A percentile compares a stretch with the other conserved stretches of the same genome.
phyloP scores from a whole-genome alignment of 2,329 filamentous ascomycete genomes.

The Blumeriella jaapii region DNA sequence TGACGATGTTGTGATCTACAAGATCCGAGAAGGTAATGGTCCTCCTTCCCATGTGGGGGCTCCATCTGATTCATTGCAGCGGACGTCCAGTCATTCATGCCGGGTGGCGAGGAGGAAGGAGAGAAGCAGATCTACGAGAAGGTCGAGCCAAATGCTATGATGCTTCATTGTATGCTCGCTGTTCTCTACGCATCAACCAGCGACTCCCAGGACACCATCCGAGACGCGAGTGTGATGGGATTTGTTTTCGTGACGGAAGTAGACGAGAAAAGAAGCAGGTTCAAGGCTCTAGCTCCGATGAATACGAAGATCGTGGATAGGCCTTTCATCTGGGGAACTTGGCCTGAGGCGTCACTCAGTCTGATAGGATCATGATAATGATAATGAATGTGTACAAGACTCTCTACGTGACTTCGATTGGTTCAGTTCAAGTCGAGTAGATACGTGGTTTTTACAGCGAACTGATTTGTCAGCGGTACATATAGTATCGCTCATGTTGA shows the following conservation, averaged over 20 bases:
- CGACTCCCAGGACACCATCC: conserved; percentile 60
- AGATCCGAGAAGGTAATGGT: conserved; percentile 47
- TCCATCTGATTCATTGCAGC: conserved; percentile 15
- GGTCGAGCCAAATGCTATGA: conserved; percentile 50
- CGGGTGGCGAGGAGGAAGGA: conserved; percentile 24
- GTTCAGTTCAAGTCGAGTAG: too few relatives aligned
- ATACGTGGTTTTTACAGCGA: too few relatives aligned
- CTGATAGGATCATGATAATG: conserved; percentile 18
- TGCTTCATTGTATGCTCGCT: conserved; percentile 75
- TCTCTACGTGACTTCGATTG: too few relatives aligned
- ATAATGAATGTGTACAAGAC: conserved; percentile 6
- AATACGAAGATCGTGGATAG: conserved; percentile 68
- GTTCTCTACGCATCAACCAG: conserved; percentile 66
- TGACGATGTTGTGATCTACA: conserved; percentile 61
- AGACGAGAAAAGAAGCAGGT: conserved; percentile 69
- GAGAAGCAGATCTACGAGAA: conserved; percentile 42
- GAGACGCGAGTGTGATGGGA: conserved; percentile 76
- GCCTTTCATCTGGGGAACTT: conserved; percentile 73
- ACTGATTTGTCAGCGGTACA: too few relatives aligned
- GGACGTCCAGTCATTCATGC: conserved; percentile 25
- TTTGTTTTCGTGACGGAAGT: conserved; percentile 91
- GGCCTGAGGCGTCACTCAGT: conserved; percentile 69
- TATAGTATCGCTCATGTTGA: too few relatives aligned
- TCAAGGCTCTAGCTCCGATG: conserved; percentile 75
- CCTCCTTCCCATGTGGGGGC: not conserved